Base-by-base conservation (phyloP, 495 filamentous ascomycete genomes). In the Trichoderma reesei region DNA sequence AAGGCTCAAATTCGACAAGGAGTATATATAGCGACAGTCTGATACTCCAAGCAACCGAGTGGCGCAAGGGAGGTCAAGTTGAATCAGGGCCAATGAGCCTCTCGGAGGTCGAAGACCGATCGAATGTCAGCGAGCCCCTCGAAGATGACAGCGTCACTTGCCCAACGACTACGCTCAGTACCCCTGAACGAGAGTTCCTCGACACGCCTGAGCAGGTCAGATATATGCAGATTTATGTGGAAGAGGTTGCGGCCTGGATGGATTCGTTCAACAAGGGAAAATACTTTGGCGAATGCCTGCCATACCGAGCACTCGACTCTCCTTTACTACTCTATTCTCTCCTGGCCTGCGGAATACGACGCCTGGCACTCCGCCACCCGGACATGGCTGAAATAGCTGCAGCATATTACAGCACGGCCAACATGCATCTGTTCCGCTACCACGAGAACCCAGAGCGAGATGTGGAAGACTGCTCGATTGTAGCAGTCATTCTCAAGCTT, bases 191-290 rank as follows among this genome's bases (percentile, higher is more conserved):
- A 37, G 74, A 81, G 20, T 89, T 82, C 67, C 77, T 97, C 34
- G 83, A 82, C 64, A 83, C 83, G 14, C 84, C 86, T 3, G 88
- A 96, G 56, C 90, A 96, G 71, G 81, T 91, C 2, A 79, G 86
- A 46, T 90, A 91, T 68, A 89, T 98, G 85, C 91, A 95, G 71
- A 85, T 90, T 0, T 98, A 96, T 71, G 86, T 94, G 34, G 90
- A 96, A 69, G 89, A 96, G 67, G 88, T 98, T 16, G 92, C 90
- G 3, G 74, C 90, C 18, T 96, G 93, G 90, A 94, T 98, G 91
- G 94, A 98, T 72, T 89, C 85, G 59, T 84, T 96, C 78, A 90
- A 96, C 77, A 82, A 83, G 37, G 80, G 84, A 70, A 95, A 96
- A 78, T 90, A 97, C 82, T 98, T 98, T 71, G 89, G 90, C 36